Evolutionary conservation across 2,329 filamentous ascomycete species (phyloP), one percentile per base, ranked within the genome.

Genomic region (Fusarium concolor): DNA sequence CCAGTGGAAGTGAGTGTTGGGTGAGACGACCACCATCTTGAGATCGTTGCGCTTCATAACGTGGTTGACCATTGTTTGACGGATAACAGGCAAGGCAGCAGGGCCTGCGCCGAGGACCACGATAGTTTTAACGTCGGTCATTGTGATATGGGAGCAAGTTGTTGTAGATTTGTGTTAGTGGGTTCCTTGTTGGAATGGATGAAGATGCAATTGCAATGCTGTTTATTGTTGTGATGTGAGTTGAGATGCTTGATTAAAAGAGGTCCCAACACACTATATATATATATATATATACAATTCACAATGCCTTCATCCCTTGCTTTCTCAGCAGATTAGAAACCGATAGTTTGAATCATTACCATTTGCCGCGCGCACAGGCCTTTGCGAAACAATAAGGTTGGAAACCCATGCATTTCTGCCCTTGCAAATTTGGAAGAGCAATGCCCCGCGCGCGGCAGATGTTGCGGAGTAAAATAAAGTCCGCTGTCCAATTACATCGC

Each of bases 41-140:
- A 83, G 76, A 59, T 80, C 79, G 10, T 78, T 71, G 31, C 77
- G 74, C 44, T 79, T 79, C 24, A 80, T 74, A 4, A 82, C 75
- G 1, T 76, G 77, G 65, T 80, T 79, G 56, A 82, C 81, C 72
- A 86, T 80, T 29, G 85, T 80, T 71, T 85, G 82, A 73, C 86
- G 85, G 46, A 85, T 81, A 35, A 84, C 68, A 18, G 82, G 80
- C 45, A 85, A 69, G 62, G 84, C 84, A 38, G 80, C 78, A 39
- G 80, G 73, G 73, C 83, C 82, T 33, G 82, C 83, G 33, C 85
- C 85, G 6, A 87, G 79, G 50, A 87, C 76, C 39, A 87, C 81
- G 50, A 87, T 79, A 31, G 79, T 82, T 61, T 78, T 76, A 70
- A 75, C 43, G 49, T 60, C 54, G 22, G 70, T 26, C 71, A 73